Conservation (phyloP, 805 yeast species). For the Sugiyamaella smithiae region DNA sequence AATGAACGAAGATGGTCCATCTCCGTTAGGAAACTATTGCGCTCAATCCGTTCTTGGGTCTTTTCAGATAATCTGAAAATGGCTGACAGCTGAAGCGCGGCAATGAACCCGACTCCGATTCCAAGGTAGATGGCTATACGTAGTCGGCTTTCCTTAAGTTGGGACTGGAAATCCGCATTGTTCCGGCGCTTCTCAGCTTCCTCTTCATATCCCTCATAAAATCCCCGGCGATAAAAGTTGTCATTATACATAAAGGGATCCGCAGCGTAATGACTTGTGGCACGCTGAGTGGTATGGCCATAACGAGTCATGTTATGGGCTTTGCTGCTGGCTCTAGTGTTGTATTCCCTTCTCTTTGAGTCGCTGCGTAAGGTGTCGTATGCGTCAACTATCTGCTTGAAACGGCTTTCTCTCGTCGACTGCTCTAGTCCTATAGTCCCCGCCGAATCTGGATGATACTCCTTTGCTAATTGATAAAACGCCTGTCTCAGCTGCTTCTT, state of each 20-base stretch:
- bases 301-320: neutral
- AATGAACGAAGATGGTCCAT: slow-evolving; percentile 37
- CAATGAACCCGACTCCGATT: slow-evolving; percentile 38
- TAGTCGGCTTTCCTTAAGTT: slow-evolving; percentile 38
- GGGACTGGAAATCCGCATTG: slow-evolving; percentile 38
- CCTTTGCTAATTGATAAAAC: slow-evolving; percentile 61
- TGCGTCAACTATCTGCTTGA: slow-evolving; percentile 56
- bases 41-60: slow-evolving; percentile 29
- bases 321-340: slow-evolving; percentile 25
- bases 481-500: slow-evolving; percentile 43
- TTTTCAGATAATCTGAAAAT: slow-evolving; percentile 24
- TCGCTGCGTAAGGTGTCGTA: slow-evolving; percentile 54
- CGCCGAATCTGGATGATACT: slow-evolving; percentile 74
- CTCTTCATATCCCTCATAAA: slow-evolving; percentile 59
- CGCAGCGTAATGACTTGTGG: slow-evolving; percentile 3
- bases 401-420: slow-evolving; percentile 45
- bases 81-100: slow-evolving; percentile 40
- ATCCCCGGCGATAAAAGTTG: slow-evolving; percentile 58
- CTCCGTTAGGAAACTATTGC: slow-evolving; percentile 40
- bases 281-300: neutral
- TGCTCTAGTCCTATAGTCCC: slow-evolving; percentile 34
- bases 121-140: slow-evolving; percentile 45
- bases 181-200: slow-evolving; percentile 36
- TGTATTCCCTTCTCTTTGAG: slow-evolving; percentile 44
- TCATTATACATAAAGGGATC: slow-evolving; percentile 28